phyloP scores from a whole-genome alignment of 1,139 yeast species.

The Zygosaccharomyces sapae region DNA sequence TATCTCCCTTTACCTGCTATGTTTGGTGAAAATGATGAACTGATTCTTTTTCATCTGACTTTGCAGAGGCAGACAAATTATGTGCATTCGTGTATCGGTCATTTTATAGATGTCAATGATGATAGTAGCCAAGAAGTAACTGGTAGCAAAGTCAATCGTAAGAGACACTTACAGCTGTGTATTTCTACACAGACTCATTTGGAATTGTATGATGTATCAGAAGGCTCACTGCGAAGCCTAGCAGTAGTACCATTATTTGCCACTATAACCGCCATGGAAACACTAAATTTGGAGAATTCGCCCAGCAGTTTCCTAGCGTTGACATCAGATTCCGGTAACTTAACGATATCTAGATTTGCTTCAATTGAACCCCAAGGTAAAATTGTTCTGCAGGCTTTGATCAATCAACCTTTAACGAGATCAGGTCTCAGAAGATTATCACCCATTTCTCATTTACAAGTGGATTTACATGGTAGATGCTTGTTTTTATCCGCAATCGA shows the following conservation, averaged over 20 bases:
- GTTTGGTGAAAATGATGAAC: slow-evolving; percentile 20
- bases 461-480: slow-evolving; percentile 73
- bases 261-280: slow-evolving; percentile 50
- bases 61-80: slow-evolving; percentile 55
- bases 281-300: slow-evolving; percentile 51
- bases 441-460: slow-evolving; percentile 73
- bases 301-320: slow-evolving; percentile 56
- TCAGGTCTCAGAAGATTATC: slow-evolving; percentile 69
- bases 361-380: slow-evolving; percentile 32
- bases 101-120: slow-evolving; percentile 56
- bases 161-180: slow-evolving; percentile 26
- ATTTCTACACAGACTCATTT: slow-evolving; percentile 33
- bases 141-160: slow-evolving; percentile 31
- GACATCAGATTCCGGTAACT: slow-evolving; percentile 77
- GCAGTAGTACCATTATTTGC: slow-evolving; percentile 53
- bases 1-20: slow-evolving; percentile 6
- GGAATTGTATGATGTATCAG: slow-evolving; percentile 42
- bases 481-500: slow-evolving; percentile 69
- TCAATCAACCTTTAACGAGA: slow-evolving; percentile 68
- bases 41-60: slow-evolving; percentile 60
- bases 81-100: slow-evolving; percentile 57
- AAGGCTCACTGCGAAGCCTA: slow-evolving; percentile 51
- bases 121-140: slow-evolving; percentile 44
- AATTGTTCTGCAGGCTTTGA: slow-evolving; percentile 46
- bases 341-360: slow-evolving; percentile 53